phyloP scores from a whole-genome alignment of 768 basidiomycete genomes.

The Pisolithus microcarpus region DNA sequence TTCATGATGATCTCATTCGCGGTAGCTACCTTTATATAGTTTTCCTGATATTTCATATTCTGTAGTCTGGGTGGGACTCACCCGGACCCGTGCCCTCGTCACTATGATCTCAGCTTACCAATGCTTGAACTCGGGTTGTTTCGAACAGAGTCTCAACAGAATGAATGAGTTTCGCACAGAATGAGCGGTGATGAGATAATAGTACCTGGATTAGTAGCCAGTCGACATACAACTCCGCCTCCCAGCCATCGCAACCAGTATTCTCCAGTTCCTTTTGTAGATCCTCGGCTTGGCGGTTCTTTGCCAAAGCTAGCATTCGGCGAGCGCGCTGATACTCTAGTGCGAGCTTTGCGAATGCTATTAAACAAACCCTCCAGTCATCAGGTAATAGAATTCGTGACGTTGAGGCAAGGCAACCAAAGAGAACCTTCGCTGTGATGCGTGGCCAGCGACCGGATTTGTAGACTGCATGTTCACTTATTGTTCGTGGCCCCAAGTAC shows the following conservation, averaged over 20 bases:
- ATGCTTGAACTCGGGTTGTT: too few relatives aligned
- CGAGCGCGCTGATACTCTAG: constrained; percentile 34
- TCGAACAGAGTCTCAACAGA: too few relatives aligned
- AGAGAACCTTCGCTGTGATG: constrained; percentile 27
- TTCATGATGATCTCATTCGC: too few relatives aligned
- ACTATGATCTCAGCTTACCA: too few relatives aligned
- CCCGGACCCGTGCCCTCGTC: too few relatives aligned
- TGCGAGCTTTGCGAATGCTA: constrained; percentile 21
- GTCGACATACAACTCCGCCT: constrained; percentile 25
- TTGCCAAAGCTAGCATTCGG: constrained; percentile 25
- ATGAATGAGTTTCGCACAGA: not conserved
- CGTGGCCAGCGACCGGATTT: constrained; percentile 34
- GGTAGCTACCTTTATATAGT: too few relatives aligned
- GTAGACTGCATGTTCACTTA: too few relatives aligned
- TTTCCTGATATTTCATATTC: too few relatives aligned
- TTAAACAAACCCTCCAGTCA: constrained; percentile 27
- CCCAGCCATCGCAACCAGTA: constrained; percentile 16
- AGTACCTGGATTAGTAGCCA: constrained; percentile 43
- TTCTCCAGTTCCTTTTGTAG: constrained; percentile 25
- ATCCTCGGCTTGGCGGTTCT: constrained; percentile 22
- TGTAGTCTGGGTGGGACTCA: too few relatives aligned
- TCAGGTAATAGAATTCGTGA: constrained; percentile 9
- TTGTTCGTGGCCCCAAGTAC: too few relatives aligned
- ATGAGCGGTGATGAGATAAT: not conserved
- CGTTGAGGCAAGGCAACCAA: constrained; percentile 21